A percentile compares a stretch with the other conserved stretches of the same genome.
These are phyloP conservation scores for Lactarius psammicola DNA, from an alignment of 768 basidiomycete species.

Conservation along the genomic window DNA sequence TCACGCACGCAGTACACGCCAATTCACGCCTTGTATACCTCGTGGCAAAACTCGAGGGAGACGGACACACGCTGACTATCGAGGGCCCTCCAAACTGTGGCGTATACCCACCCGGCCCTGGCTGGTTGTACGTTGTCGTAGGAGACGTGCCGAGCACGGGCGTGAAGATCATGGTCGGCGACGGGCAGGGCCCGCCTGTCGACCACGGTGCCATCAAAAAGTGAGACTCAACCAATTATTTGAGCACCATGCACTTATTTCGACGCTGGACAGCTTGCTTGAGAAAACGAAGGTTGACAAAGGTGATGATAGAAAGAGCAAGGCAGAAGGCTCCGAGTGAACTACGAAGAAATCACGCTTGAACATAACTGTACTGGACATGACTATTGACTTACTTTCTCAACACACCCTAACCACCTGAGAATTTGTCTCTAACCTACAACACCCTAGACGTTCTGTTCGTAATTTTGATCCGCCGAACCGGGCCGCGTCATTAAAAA, in stretches of 20 bases:
- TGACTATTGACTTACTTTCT: background rate
- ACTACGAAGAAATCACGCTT: background rate
- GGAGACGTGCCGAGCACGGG: constrained; percentile 66
- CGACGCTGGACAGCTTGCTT: constrained; percentile 43
- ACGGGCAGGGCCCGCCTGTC: constrained; percentile 58
- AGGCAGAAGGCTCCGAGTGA: constrained; percentile 28
- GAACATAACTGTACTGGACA: background rate
- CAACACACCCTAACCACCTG: constrained; percentile 8
- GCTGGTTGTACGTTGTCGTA: constrained; percentile 67
- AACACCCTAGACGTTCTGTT: constrained; percentile 5
- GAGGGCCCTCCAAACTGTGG: constrained; percentile 59
- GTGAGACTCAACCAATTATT: constrained; percentile 40
- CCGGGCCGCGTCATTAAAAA: background rate
- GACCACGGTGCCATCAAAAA: constrained; percentile 55
- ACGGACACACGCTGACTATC: constrained; percentile 52
- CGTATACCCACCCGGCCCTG: constrained; percentile 81
- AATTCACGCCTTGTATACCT: constrained; percentile 78
- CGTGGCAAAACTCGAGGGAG: constrained; percentile 42
- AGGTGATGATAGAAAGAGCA: constrained; percentile 32
- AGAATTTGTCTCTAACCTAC: background rate
- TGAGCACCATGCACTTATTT: background rate
- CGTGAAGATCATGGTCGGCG: constrained; percentile 63
- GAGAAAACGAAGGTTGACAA: constrained; percentile 43
- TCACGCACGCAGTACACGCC: constrained; percentile 74
- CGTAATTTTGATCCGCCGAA: background rate